Evolutionary conservation across 345 rosid genomes (phyloP), one percentile per base, ranked within the genome.

Genomic region (Pelargonium nanum): DNA sequence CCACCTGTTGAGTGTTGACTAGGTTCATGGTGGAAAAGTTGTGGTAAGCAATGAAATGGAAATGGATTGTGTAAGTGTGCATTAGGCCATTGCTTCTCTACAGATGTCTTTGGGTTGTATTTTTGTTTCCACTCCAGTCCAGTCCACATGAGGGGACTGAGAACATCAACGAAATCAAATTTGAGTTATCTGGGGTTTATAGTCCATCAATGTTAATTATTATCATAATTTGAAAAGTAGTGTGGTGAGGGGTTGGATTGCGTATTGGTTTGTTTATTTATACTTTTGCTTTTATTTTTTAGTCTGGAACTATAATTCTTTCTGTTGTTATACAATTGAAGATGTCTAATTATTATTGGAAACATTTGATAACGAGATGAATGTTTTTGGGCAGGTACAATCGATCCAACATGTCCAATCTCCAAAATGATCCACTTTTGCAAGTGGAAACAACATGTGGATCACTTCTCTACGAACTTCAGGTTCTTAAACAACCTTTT

Each of bases 391-490:
- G 67, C 74, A 74, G 73, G 62, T 15, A 30, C 16, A 74, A 70
- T 62, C 72, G 57, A 44, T 65, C 61, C 58, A 73, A 64, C 32
- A 89, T 89, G 96, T 63, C 82, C 19, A 68, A 24, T 70, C 57
- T 50, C 25, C 77, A 70, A 63, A 76, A 54, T 25, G 76, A 80
- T 67, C 80, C 84, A 44, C 77, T 85, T 73, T 64, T 67, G 65
- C 88, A 88, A 75, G 74, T 79, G 74, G 95, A 84, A 71, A 87
- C 92, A 17, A 83, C 96, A 6, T 90, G 99, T 66, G 90, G 89
- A 70, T 56, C 92, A 19, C 96, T 93, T 61, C 72, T 92, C 53
- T 75, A 70, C 23, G 99, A 93, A 73, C 92, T 90, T 57, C 91
- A 90, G 99, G 99, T 92, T 64, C 6, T 62, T 60, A 30, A 25